Evolutionary conservation across 2,329 filamentous ascomycete species (phyloP), one percentile per base, ranked within the genome.

Genomic region (Beauveria sp.): DNA sequence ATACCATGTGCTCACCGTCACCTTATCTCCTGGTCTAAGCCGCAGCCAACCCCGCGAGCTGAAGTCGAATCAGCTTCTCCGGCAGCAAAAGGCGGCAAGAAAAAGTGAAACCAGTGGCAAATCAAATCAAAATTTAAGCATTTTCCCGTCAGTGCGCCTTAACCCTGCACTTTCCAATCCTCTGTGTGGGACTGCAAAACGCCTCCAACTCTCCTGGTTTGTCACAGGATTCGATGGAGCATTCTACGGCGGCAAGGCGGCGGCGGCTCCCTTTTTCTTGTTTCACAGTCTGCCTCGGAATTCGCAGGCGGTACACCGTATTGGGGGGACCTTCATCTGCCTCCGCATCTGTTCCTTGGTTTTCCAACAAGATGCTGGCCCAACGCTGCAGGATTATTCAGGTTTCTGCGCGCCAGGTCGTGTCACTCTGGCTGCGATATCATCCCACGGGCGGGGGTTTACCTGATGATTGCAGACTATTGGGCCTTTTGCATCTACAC

Each of bases 401-500:
- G 22, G 18, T 10, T 54, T 42, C 6, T 18, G 38, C 20, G 40
- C 5, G 10, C 38, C 52, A 10, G 55, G 42, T 49, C 55, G 55
- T 40, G 45, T 58, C 55, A 58, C 55, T 58, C 45, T 40, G 22
- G 34, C 38, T 8, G 20, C 16, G 24, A 31, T 52, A 60, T 60
- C 56, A 60, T 60, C 26, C 48, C 18, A 51, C 48, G n/a, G 16
- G 56, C 34, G 56, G 46, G 56, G 56, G 31, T 42, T 43, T 16
- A n/a, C 20, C 38, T 8, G 18, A 10, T 51, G 34, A 26, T 14
- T 31, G 56, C 48, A 51, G 46, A 52, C 46, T 60, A 60, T 60
- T 60, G 56, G 56, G 16, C 16, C 56, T 52, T 60, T 60, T 60
- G 56, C 38, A 56, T 43, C 14, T 60, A 52, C 56, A 60, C 56